Percentiles rank a stretch among this genome's conserved stretches.
Conservation (phyloP, 2,329 filamentous ascomycete genomes). For the Exophiala viscosa region DNA sequence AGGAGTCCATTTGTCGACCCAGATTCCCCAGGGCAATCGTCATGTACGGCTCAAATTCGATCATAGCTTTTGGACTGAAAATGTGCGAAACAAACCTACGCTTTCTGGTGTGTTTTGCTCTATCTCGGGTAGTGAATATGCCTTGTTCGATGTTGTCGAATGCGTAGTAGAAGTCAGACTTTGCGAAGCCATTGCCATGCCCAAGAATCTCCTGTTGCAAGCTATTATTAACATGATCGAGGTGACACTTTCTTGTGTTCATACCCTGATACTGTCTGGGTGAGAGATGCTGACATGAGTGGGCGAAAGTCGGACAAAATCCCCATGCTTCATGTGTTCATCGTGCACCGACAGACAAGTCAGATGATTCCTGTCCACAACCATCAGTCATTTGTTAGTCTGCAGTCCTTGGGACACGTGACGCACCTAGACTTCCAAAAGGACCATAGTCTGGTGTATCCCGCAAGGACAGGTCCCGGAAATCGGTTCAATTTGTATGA, state of each 20-base stretch:
- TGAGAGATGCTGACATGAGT: conserved; percentile 3
- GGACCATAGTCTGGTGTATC: no score
- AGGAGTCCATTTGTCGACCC: conserved; percentile 24
- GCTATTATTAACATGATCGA: no score
- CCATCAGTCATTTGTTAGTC: no score
- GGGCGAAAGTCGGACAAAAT: conserved; percentile 4
- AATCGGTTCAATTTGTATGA: no score
- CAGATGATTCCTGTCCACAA: not conserved
- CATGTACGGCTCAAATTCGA: conserved; percentile 34
- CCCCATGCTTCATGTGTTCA: conserved; percentile 4
- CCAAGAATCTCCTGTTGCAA: conserved; percentile 12
- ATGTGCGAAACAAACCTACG: conserved; percentile 36
- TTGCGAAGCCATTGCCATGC: conserved; percentile 36
- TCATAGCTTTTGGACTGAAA: conserved; percentile 33
- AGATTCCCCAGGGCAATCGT: conserved; percentile 28
- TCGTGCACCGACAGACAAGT: not conserved
- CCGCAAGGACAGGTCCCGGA: no score
- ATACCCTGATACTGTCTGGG: conserved; percentile 4
- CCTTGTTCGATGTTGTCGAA: conserved; percentile 35
- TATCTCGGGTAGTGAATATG: conserved; percentile 35
- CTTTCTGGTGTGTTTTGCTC: conserved; percentile 34
- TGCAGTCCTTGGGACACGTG: no score
- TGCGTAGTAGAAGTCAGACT: conserved; percentile 35
- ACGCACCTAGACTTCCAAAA: no score
- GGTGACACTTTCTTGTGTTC: not conserved